Evolutionary conservation across 2,329 filamentous ascomycete species (phyloP).

Genomic region (Talaromyces verruculosus): DNA sequence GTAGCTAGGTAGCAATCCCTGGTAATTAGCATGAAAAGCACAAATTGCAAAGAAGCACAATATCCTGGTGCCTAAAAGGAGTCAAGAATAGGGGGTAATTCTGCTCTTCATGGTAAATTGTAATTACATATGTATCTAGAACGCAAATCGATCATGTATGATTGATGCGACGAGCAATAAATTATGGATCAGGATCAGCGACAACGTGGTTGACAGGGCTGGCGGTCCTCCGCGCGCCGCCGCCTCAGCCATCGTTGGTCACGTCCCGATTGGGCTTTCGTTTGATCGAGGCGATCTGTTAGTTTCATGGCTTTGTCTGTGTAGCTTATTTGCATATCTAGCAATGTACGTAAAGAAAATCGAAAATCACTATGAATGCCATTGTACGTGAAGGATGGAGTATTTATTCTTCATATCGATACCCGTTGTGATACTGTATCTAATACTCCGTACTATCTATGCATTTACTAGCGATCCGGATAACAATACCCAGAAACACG

Average conservation of each 20-base stretch:
- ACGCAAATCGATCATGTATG: not conserved
- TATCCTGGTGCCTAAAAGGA: not conserved
- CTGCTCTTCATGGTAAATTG: not conserved
- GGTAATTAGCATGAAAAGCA: not conserved
- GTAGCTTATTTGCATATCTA: not conserved
- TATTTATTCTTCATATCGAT: not conserved
- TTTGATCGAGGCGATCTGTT: constrained; percentile 3
- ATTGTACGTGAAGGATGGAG: not conserved
- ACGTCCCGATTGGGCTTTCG: constrained; percentile 12
- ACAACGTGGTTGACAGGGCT: constrained; percentile 23
- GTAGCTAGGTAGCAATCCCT: not conserved
- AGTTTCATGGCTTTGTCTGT: not conserved
- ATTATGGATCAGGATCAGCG: constrained; percentile 19
- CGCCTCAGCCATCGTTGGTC: constrained; percentile 15
- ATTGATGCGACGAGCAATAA: not conserved
- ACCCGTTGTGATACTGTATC: not conserved
- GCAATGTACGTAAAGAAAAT: not conserved
- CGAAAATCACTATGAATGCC: not conserved
- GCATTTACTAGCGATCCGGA: not conserved
- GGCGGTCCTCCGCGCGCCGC: constrained; percentile 14
- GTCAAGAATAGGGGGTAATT: not conserved
- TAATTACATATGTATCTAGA: not conserved
- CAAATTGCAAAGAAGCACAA: not conserved
- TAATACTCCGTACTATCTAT: not conserved
- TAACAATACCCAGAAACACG: not conserved